These are phyloP conservation scores for Fusarium denticulatum DNA, from an alignment of 2,329 filamentous ascomycete species.

Conservation along the genomic window DNA sequence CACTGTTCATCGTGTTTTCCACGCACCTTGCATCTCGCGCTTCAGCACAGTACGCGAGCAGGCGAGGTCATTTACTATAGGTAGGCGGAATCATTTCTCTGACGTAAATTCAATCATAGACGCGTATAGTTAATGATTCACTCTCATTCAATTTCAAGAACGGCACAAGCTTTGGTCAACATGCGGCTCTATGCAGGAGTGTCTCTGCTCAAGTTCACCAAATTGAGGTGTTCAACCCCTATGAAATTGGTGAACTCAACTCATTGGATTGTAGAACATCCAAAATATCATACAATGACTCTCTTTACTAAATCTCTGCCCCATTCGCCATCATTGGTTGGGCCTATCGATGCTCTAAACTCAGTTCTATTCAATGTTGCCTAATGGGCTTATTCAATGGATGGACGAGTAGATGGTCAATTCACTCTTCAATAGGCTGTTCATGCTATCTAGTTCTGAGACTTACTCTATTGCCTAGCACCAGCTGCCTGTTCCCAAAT, in stretches of 20 bases:
- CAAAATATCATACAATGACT: neutral
- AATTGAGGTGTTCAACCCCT: neutral
- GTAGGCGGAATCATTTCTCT: neutral
- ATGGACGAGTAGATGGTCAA: neutral
- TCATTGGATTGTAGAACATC: neutral
- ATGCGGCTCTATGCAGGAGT: neutral
- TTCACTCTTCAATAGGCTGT: neutral
- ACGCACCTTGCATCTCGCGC: neutral
- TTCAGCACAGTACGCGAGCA: neutral
- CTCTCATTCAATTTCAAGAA: neutral
- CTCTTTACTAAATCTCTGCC: neutral
- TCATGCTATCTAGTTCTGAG: neutral
- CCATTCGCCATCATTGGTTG: no score
- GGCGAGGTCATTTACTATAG: neutral
- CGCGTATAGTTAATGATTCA: neutral
- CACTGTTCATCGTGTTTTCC: neutral
- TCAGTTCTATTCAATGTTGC: neutral
- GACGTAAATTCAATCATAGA: neutral
- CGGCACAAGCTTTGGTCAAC: neutral
- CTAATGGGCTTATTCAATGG: neutral
- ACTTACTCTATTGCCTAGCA: slow-evolving; percentile 10
- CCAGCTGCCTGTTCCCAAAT: slow-evolving; percentile 51
- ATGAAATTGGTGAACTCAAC: neutral
- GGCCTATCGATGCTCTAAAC: neutral
- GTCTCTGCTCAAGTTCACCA: neutral